Evolutionary conservation across 1,284 basidiomycete genomes (phyloP), one percentile per base, ranked within the genome.

Genomic region (Apiotrichum brassicae): DNA sequence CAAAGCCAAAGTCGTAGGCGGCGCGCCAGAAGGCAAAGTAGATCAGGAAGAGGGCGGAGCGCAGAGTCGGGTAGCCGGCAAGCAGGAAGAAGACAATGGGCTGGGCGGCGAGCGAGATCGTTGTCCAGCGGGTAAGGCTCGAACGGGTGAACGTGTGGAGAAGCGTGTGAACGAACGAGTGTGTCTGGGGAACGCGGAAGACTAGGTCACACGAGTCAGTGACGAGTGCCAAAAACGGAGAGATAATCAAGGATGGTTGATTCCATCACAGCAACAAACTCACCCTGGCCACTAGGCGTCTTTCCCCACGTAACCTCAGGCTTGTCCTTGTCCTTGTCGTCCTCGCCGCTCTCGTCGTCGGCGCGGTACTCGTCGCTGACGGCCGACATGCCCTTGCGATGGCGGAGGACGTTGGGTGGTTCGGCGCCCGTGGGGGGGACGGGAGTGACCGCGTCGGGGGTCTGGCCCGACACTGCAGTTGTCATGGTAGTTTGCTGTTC

Each of bases 141-240:
- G 91, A 93, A 70, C 97, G 97, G 4, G 88, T 84, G 5, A 82
- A 78, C 3, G 93, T 95, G 66, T 92, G 82, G 66, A 95, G 87
- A 22, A 98, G 79, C 7, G 86, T 86, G 4, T 91, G 91, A 51
- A 98, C 73, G 51, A 97, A 91, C 69, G 95, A 91, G 68, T 95
- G 89, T 0, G 95, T 98, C 36, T 89, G 86, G 9, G 94, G 94
- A 32, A 97, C 92, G 47, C 82, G 81, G 70, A 98, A 98, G 12
- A 95, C 92, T 92, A 67, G 28, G 28, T n/a, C n/a, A n/a, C 7
- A 30, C 9, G 28, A 30, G 28, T 30, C 28, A 30, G 28, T 3
- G 28, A n/a, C n/a, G n/a, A n/a, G n/a, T n/a, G n/a, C n/a, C n/a
- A n/a, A n/a, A n/a, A n/a, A n/a, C n/a, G n/a, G n/a, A n/a, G n/a